Percentiles rank a stretch among this genome's conserved stretches.
Evolutionary conservation across 2,329 filamentous ascomycete genomes (phyloP).

Genomic region (Neodidymelliopsis sp.): DNA sequence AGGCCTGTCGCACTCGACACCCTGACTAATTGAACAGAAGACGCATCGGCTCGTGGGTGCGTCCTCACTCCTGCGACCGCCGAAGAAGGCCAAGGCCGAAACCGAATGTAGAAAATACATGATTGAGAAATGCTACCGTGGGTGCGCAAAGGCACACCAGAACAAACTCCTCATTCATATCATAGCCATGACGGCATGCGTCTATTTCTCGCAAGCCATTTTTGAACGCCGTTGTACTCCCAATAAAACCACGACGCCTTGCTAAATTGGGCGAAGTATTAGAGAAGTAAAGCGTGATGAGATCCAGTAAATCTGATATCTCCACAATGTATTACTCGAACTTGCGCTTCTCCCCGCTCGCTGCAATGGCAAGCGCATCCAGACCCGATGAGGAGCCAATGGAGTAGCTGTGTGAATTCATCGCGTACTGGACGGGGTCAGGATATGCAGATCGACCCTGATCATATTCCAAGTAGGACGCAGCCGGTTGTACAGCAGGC

Average conservation of each 20-base stretch:
- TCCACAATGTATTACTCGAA: slow-evolving; percentile 36
- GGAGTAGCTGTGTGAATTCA: slow-evolving; percentile 34
- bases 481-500: slow-evolving; percentile 37
- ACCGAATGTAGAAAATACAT: not conserved
- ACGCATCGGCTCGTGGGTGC: not conserved
- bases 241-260: slow-evolving; percentile 23
- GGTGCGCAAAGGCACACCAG: not conserved
- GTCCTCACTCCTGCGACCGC: not conserved
- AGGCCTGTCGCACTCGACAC: not conserved
- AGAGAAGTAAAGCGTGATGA: not conserved
- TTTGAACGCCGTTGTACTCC: slow-evolving; percentile 28
- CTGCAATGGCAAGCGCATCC: slow-evolving; percentile 48
- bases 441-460: slow-evolving; percentile 37
- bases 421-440: slow-evolving; percentile 38
- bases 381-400: slow-evolving; percentile 43
- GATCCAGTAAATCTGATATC: not conserved
- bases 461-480: slow-evolving; percentile 32
- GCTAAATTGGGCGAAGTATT: slow-evolving; percentile 11
- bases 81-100: not conserved
- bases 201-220: slow-evolving; percentile 41
- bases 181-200: slow-evolving; percentile 52
- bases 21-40: not conserved
- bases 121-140: not conserved
- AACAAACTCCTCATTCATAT: slow-evolving; percentile 30
- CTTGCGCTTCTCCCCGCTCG: slow-evolving; percentile 49